Evolutionary conservation across 768 basidiomycete species (phyloP).

Genomic region (Arthromyces matolae): DNA sequence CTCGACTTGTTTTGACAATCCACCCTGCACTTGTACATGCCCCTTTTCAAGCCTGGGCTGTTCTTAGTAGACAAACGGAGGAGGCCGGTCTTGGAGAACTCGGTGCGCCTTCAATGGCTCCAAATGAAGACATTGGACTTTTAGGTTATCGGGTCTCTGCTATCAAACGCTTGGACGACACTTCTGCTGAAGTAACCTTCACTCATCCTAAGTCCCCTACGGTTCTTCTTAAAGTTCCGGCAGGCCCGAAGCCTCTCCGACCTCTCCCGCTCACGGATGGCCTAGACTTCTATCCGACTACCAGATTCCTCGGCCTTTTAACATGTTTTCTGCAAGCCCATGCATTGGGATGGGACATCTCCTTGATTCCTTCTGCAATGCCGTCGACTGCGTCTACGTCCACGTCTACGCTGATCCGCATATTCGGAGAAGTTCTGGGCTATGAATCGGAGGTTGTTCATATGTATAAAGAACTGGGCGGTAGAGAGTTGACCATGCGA

Average conservation of each 20-base stretch:
- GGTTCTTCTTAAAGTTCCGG: conserved; percentile 40
- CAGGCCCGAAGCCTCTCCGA: conserved; percentile 43
- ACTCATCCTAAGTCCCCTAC: conserved; percentile 22
- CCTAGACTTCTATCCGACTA: conserved; percentile 42
- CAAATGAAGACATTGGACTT: conserved; percentile 41
- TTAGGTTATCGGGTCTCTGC: conserved; percentile 46
- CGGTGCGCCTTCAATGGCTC: conserved; percentile 42
- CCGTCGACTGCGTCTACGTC: conserved; percentile 62
- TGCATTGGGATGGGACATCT: conserved; percentile 63
- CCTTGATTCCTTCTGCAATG: conserved; percentile 52
- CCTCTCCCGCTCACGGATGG: conserved; percentile 41
- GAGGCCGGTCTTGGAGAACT: conserved; percentile 53
- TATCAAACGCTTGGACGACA: conserved; percentile 39
- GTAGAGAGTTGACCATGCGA: conserved; percentile 62
- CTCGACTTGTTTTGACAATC: conserved; percentile 51
- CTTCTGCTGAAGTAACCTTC: conserved; percentile 43
- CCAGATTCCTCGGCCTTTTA: conserved; percentile 53
- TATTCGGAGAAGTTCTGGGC: conserved; percentile 54
- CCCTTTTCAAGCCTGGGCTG: conserved; percentile 59
- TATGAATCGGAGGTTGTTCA: conserved; percentile 59
- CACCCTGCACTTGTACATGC: conserved; percentile 56
- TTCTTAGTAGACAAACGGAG: conserved; percentile 52
- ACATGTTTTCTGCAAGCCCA: conserved; percentile 61
- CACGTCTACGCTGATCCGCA: conserved; percentile 50
- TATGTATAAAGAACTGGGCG: conserved; percentile 67